These are phyloP conservation scores for Podaxis sp. DNA, from an alignment of 768 basidiomycete genomes.

Conservation along the genomic window DNA sequence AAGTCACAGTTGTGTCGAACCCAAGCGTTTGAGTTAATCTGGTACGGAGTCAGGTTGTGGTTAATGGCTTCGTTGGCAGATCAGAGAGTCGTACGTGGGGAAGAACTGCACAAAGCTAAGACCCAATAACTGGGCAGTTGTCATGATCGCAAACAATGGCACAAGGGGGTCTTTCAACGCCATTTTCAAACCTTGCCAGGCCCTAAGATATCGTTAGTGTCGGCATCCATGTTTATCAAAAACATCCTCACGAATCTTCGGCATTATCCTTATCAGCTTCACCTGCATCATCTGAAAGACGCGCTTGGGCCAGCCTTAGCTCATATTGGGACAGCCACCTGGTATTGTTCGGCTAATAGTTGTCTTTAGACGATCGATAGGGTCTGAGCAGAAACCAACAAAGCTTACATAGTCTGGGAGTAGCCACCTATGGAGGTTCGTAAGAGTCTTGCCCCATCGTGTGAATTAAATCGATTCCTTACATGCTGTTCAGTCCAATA, in stretches of 20 bases:
- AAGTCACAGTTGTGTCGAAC: conserved; percentile 50
- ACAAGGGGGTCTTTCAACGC: conserved; percentile 55
- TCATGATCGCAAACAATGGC: conserved; percentile 49
- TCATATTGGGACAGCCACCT: conserved; percentile 50
- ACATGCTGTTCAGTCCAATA: conserved; percentile 55
- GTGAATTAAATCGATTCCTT: conserved; percentile 17
- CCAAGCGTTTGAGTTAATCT: conserved; percentile 59
- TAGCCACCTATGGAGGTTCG: conserved; percentile 39
- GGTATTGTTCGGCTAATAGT: conserved; percentile 53
- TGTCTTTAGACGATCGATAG: neutral
- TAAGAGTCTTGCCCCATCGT: neutral
- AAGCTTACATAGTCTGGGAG: conserved; percentile 52
- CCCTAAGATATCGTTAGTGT: conserved; percentile 27
- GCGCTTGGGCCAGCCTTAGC: conserved; percentile 58
- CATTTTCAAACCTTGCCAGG: conserved; percentile 46
- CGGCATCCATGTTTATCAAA: neutral
- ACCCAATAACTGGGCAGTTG: conserved; percentile 45
- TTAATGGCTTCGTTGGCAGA: neutral
- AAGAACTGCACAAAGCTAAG: conserved; percentile 60
- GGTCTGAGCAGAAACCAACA: too few species aligned
- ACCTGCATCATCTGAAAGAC: conserved; percentile 63
- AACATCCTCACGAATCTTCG: conserved; percentile 47
- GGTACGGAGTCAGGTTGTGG: neutral
- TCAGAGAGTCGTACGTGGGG: conserved; percentile 33
- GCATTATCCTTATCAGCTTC: conserved; percentile 61